Base-by-base conservation (phyloP, 2,329 filamentous ascomycete species). In the Sarocladium kiliense region DNA sequence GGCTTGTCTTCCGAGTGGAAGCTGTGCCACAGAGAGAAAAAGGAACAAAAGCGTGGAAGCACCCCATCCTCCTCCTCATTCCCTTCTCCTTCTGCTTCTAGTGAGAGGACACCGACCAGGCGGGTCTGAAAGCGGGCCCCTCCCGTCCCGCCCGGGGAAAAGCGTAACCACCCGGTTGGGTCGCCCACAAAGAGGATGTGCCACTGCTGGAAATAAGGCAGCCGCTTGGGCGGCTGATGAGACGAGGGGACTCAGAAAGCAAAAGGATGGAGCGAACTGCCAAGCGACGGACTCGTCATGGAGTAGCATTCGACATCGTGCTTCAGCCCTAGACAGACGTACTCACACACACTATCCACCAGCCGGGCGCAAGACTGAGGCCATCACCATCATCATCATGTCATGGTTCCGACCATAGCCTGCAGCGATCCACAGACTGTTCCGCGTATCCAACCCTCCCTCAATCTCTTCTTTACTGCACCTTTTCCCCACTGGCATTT, bases 91-190 rank as follows among this genome's bases (percentile, higher is more conserved):
- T n/a, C n/a, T n/a, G n/a, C 36, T 39, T 12, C 36, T 39, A 5
- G 18, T 19, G n/a, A 39, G 36, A 16, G n/a, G 23, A 18, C 21
- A 27, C 44, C 44, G 44, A n/a, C 44, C 6, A 23, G 14, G 44
- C 25, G 44, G n/a, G 44, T 16, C 18, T 39, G 6, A 16, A 10
- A 47, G 36, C 36, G 12, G 18, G 44, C 44, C 16, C 23, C 9
- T 11, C 12, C 21, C 41, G 25, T 47, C 44, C 44, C 44, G 44
- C 25, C 16, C 44, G 23, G 44, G 23, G 44, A 9, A 47, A 47
- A 18, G 21, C 44, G 18, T 47, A 27, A 47, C 44, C 44, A 27
- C 27, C 44, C 44, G 44, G 23, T 47, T 47, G 44, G 44, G 44
- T 47, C 44, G 36, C 16, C 6, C 36, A 9, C 36, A 5, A n/a